Percentiles rank a stretch among this genome's conserved stretches.
Evolutionary conservation across 2,329 filamentous ascomycete species (phyloP).

Genomic region (Penicillium sp.): DNA sequence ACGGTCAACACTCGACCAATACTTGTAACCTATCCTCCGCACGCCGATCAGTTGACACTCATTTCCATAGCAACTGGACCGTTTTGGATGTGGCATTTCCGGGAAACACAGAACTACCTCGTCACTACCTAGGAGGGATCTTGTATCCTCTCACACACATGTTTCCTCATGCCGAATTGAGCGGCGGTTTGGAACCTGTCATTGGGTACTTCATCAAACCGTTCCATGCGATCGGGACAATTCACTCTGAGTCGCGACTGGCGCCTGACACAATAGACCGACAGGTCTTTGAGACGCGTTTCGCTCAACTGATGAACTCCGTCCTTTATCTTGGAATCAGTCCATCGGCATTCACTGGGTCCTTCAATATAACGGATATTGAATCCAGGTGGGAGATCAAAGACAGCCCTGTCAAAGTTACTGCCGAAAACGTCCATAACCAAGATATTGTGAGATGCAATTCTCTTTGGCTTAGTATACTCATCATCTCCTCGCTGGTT

Average conservation of each 20-base stretch:
- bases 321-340: neutral
- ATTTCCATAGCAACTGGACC: constrained; percentile 1
- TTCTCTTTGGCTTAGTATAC: neutral
- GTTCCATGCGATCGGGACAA: neutral
- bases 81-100: neutral
- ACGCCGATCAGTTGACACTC: neutral
- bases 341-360: neutral
- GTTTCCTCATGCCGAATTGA: neutral
- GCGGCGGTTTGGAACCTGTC: neutral
- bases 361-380: neutral
- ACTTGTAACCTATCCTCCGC: neutral
- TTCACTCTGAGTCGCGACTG: neutral
- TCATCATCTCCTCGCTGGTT: neutral
- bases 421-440: neutral
- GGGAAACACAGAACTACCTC: neutral
- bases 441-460: neutral
- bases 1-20: neutral
- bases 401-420: neutral
- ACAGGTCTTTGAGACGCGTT: neutral
- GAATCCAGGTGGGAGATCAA: no score
- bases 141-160: neutral
- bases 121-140: neutral
- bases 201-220: neutral
- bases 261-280: neutral
- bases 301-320: neutral